Conservation (phyloP, 768 basidiomycete genomes). For the Mycena indigotica region DNA sequence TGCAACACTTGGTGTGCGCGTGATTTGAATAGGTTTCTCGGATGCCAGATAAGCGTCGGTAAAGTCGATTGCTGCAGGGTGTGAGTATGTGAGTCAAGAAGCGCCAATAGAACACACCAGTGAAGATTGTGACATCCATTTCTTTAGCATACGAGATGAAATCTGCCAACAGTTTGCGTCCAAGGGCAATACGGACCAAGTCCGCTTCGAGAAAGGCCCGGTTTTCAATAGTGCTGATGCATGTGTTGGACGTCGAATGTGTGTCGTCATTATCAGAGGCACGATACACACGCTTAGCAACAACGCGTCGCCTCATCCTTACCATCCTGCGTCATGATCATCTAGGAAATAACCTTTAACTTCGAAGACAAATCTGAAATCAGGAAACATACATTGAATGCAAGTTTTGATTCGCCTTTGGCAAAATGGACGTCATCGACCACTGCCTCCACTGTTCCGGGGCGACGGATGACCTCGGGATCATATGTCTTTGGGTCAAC, state of each 20-base stretch:
- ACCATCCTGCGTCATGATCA: background rate
- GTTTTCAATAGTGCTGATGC: constrained; percentile 1
- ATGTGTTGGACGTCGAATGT: background rate
- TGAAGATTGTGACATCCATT: background rate
- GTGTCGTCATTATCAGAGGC: background rate
- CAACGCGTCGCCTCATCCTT: background rate
- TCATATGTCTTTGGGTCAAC: constrained; percentile 1
- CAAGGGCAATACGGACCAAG: background rate
- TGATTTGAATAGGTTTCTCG: constrained; percentile 3
- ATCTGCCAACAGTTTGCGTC: background rate
- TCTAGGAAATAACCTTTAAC: background rate
- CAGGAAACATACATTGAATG: constrained; percentile 1
- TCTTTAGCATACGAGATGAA: background rate
- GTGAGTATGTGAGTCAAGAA: background rate
- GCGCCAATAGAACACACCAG: background rate
- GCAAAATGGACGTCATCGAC: constrained; percentile 5
- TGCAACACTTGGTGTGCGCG: constrained; percentile 3
- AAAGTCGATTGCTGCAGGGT: constrained; percentile 3
- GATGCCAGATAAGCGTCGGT: background rate
- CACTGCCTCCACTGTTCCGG: background rate
- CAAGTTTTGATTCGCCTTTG: constrained; percentile 5
- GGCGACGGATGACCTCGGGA: constrained; percentile 1
- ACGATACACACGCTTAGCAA: constrained; percentile 8
- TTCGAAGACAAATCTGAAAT: background rate
- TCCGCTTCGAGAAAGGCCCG: constrained; percentile 9